These are phyloP conservation scores for Mallotus repandus DNA, from an alignment of 441 rosid species.

Conservation along the genomic window DNA sequence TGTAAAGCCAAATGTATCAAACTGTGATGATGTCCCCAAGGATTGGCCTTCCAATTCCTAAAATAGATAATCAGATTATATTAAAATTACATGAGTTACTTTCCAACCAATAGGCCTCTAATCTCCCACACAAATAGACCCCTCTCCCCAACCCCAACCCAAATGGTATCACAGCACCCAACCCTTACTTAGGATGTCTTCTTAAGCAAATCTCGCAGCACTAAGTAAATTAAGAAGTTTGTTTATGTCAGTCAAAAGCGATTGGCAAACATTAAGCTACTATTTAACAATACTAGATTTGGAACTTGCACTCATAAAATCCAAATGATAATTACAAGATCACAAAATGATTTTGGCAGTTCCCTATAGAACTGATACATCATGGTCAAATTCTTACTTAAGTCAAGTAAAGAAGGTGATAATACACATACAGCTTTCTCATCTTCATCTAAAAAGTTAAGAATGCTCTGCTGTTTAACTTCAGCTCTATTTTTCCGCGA, in stretches of 20 bases:
- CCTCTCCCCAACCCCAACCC: not conserved
- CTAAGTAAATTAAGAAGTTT: not conserved
- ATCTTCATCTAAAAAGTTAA: slow-evolving; percentile 90
- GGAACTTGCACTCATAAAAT: not conserved
- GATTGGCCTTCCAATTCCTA: slow-evolving; percentile 83
- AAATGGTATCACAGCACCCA: too few relatives aligned
- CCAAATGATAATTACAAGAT: not conserved
- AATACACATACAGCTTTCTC: slow-evolving; percentile 74
- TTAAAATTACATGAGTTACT: not conserved
- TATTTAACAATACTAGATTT: not conserved
- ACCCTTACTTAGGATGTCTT: too few relatives aligned
- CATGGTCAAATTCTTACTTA: not conserved
- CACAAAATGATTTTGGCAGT: not conserved
- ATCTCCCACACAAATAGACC: not conserved
- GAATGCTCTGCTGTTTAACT: slow-evolving; percentile 71
- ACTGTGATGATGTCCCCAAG: slow-evolving; percentile 71
- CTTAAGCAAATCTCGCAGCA: too few relatives aligned
- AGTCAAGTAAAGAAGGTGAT: not conserved
- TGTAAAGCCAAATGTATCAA: slow-evolving; percentile 98
- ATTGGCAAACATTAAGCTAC: not conserved
- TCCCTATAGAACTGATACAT: not conserved
- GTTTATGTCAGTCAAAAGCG: not conserved
- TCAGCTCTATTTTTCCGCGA: slow-evolving; percentile 92
- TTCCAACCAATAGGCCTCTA: slow-evolving; percentile 1
- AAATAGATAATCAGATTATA: slow-evolving; percentile 19